These are phyloP conservation scores for Penicillium oxalicum DNA, from an alignment of 2,329 filamentous ascomycete genomes.

Conservation along the genomic window DNA sequence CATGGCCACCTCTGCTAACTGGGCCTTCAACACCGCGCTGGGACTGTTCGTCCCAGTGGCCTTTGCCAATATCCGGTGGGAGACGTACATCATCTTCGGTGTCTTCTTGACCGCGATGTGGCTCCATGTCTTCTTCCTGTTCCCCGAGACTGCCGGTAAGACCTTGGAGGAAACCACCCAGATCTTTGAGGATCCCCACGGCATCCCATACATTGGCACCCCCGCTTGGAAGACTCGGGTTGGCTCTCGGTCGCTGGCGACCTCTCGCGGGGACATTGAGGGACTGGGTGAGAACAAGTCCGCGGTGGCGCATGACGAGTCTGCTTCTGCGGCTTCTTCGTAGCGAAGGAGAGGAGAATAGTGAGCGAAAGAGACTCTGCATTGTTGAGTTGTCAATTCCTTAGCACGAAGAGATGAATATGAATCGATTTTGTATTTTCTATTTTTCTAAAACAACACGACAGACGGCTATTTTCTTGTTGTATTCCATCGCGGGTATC, in stretches of 20 bases:
- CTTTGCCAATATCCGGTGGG: slow-evolving; percentile 14
- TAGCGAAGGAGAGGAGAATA: too few species aligned
- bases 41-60: slow-evolving; percentile 45
- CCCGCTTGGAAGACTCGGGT: slow-evolving; percentile 36
- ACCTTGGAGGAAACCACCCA: slow-evolving; percentile 71
- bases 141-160: slow-evolving; percentile 47
- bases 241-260: slow-evolving; percentile 27
- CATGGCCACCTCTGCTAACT: slow-evolving; percentile 53
- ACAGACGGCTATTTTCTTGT: too few species aligned
- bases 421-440: too few species aligned
- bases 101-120: slow-evolving; percentile 42
- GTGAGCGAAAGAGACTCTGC: too few species aligned
- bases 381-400: too few species aligned
- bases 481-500: too few species aligned
- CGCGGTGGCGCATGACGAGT: slow-evolving; percentile 6
- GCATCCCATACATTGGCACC: slow-evolving; percentile 33
- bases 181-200: slow-evolving; percentile 51
- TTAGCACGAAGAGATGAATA: too few species aligned
- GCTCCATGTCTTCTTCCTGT: slow-evolving; percentile 28
- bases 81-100: slow-evolving; percentile 31
- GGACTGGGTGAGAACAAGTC: slow-evolving; percentile 24
- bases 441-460: too few species aligned
- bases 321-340: not conserved
- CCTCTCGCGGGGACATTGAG: slow-evolving; percentile 20
- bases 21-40: slow-evolving; percentile 48